Evolutionary conservation across 1,284 basidiomycete genomes (phyloP), one percentile per base, ranked within the genome.

Genomic region (Cryptococcus hybrid): DNA sequence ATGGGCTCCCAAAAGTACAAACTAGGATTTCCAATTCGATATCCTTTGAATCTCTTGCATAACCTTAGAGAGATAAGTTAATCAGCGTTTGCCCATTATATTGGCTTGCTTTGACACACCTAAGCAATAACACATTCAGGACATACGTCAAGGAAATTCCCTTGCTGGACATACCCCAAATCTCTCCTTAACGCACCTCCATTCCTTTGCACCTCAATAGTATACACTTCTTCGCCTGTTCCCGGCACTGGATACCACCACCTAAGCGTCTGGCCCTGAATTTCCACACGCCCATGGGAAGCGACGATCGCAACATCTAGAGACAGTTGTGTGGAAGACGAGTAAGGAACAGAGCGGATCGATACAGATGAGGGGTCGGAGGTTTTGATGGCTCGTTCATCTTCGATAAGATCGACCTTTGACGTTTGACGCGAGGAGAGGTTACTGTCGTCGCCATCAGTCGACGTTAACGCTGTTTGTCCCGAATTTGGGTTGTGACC

Each of bases 221-320:
- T 84, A 70, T 87, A 85, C 71, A 85, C 82, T 63, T 75, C 74
- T 55, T 80, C 79, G 24, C 65, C 67, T 4, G 67, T 71, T 15
- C 18, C 37, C 1, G 90, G 89, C 0, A 86, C 81, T 37, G 83
- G 82, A 73, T 96, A 94, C 83, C 85, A 92, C 94, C 94, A 98
- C 64, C 82, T 82, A 54, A 98, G 74, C 40, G 79, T 83, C 78
- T 84, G 83, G 2, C 89, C 90, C 7, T 84, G 80, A 7, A 90
- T 79, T 59, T 82, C 81, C 80, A 84, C 90, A 42, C 80, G 71
- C 1, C 93, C 93, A 1, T 80, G 81, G 3, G 88, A 88, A 7
- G 86, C 80, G 15, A 78, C 73, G 44, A 85, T 73, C 35, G 78
- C 73, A 18, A 87, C 60, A 38, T 73, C 71, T 24, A 81, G 64